Percentiles rank a stretch among this genome's conserved stretches.
Evolutionary conservation across 306 rosid genomes (phyloP).

Genomic region (Prunus mume): DNA sequence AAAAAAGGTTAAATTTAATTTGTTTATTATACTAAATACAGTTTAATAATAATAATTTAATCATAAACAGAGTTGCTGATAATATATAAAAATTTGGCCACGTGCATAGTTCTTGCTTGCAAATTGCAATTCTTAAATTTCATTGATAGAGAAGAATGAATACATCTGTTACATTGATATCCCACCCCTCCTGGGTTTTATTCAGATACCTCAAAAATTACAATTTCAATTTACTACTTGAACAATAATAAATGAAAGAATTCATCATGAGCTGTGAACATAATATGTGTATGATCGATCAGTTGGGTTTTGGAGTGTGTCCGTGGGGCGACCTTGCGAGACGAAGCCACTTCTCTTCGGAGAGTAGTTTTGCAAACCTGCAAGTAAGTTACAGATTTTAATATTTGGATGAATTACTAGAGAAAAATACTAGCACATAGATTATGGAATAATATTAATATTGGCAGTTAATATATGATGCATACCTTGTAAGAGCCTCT

Average conservation of each 20-base stretch:
- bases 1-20: too few relatives aligned
- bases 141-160: neutral
- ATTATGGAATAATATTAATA: neutral
- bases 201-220: neutral
- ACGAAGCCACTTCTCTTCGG: slow-evolving; percentile 45
- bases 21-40: neutral
- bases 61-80: neutral
- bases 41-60: neutral
- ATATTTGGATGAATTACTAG: neutral
- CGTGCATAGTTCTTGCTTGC: neutral
- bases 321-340: slow-evolving; percentile 43
- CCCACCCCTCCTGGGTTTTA: neutral
- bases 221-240: neutral
- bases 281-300: neutral
- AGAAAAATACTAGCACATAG: neutral
- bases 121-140: neutral
- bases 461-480: neutral
- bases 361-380: slow-evolving; percentile 53
- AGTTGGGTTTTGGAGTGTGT: neutral
- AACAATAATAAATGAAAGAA: neutral
- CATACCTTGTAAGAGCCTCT: slow-evolving; percentile 51
- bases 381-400: neutral
- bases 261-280: neutral
- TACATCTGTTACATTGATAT: neutral
- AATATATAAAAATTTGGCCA: neutral